These are phyloP conservation scores for Solanum boliviense DNA, from an alignment of 257 asterid species.

Conservation along the genomic window DNA sequence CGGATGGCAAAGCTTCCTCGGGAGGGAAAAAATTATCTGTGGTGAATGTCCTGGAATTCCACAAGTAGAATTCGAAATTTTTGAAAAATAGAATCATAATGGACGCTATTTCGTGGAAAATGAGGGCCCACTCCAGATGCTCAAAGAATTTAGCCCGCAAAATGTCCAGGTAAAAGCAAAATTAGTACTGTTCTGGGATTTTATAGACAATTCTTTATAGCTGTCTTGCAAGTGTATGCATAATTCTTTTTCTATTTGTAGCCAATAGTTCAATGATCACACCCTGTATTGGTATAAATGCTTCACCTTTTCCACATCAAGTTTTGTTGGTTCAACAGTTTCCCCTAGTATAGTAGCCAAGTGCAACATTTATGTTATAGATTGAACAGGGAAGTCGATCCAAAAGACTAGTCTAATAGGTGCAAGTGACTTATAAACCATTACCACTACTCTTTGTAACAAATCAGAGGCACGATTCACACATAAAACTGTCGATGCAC, in stretches of 20 bases:
- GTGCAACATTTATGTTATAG: background rate
- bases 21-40: background rate
- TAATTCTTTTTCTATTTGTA: background rate
- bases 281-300: background rate
- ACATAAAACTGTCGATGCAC: background rate
- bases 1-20: background rate
- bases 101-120: background rate
- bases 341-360: background rate
- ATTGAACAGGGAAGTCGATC: background rate
- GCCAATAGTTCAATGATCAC: background rate
- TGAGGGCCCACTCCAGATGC: background rate
- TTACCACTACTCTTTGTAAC: background rate
- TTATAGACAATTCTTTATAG: background rate
- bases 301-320: background rate
- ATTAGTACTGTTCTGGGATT: background rate
- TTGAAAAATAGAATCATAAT: background rate
- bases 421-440: background rate
- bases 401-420: background rate
- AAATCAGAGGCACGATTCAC: background rate
- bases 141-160: background rate
- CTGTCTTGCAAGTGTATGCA: background rate
- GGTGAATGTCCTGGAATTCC: background rate
- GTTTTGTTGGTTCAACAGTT: background rate
- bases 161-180: background rate
- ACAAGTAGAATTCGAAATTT: background rate